Conservation (phyloP, 2,329 filamentous ascomycete genomes). For the Colletotrichum orbiculare region DNA sequence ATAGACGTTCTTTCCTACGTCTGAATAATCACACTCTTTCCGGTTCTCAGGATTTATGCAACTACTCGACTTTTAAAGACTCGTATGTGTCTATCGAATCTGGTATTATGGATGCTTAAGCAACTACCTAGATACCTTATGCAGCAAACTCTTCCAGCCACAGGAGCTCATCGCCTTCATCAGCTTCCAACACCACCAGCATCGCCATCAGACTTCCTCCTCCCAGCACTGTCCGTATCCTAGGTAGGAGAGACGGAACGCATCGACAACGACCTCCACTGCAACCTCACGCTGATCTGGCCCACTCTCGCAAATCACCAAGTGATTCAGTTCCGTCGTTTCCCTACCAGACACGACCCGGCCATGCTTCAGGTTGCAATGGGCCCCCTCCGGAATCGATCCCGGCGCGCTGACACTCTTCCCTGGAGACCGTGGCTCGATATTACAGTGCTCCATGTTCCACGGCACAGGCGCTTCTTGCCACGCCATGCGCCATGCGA, state of each 20-base stretch:
- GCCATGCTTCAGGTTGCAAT: slow-evolving; percentile 15
- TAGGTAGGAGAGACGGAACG: background rate
- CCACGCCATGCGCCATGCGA: too few relatives aligned
- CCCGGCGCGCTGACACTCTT: slow-evolving; percentile 16
- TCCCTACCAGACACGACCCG: slow-evolving; percentile 4
- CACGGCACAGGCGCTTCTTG: too few relatives aligned
- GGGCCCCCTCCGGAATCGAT: slow-evolving; percentile 23
- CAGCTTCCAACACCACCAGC: slow-evolving; percentile 2
- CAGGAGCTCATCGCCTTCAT: too few relatives aligned
- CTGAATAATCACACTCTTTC: too few relatives aligned
- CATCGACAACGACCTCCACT: slow-evolving; percentile 11
- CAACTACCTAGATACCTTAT: too few relatives aligned
- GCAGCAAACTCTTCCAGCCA: too few relatives aligned
- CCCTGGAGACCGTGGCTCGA: background rate
- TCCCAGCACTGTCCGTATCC: background rate
- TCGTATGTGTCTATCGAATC: too few relatives aligned
- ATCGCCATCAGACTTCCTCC: slow-evolving; percentile 3
- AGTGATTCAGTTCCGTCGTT: slow-evolving; percentile 17
- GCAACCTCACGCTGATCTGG: slow-evolving; percentile 20
- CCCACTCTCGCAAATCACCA: slow-evolving; percentile 28
- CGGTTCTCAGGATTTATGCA: too few relatives aligned
- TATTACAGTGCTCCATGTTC: background rate
- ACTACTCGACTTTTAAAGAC: too few relatives aligned
- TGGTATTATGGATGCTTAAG: too few relatives aligned
- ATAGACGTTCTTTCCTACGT: too few relatives aligned